Base-by-base conservation (phyloP, 2,329 filamentous ascomycete genomes). In the Penicillium sp. region DNA sequence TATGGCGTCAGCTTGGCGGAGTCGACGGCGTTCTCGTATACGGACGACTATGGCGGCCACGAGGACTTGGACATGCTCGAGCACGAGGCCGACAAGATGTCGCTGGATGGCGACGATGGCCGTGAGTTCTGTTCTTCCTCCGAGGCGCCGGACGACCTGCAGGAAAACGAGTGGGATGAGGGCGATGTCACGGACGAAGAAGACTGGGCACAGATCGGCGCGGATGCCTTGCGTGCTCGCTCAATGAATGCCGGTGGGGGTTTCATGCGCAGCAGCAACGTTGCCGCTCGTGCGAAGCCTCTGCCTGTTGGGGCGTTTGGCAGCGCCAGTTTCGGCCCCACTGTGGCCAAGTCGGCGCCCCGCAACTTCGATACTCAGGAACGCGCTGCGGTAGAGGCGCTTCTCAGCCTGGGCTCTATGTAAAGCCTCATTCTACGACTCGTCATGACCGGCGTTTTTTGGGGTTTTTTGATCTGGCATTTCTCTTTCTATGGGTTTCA, bases 81-180 rank as follows among this genome's bases (percentile, higher is more conserved):
- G 75, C 84, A 93, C 69, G 92, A 96, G 75, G 93, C 90, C 37
- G 94, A 98, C 78, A 94, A 93, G 76, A 98, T 98, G 94, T 97
- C 93, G 61, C 84, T 92, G 50, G 89, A 91, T 70, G 88, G 91
- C 61, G 85, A 86, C 44, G 87, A 85, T 24, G 72, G 69, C 18
- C 59, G 33, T 54, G 80, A 76, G 56, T 90, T 88, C 54, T 88
- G 86, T 51, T 92, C 90, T 13, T 92, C 90, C 70, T 92, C 89
- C 35, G 89, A 92, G 68, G 89, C 88, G 18, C 74, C 75, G 14
- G 88, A 87, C 60, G 82, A 86, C 61, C 79, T 82, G 75, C 77
- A 88, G 79, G 87, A 88, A 68, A 89, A 91, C 67, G 89, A 96
- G 71, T 87, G 91, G 60, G 88, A 90, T 65, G 92, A 97, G 51